Evolutionary conservation across 768 basidiomycete genomes (phyloP).

Genomic region (Russula compacta): DNA sequence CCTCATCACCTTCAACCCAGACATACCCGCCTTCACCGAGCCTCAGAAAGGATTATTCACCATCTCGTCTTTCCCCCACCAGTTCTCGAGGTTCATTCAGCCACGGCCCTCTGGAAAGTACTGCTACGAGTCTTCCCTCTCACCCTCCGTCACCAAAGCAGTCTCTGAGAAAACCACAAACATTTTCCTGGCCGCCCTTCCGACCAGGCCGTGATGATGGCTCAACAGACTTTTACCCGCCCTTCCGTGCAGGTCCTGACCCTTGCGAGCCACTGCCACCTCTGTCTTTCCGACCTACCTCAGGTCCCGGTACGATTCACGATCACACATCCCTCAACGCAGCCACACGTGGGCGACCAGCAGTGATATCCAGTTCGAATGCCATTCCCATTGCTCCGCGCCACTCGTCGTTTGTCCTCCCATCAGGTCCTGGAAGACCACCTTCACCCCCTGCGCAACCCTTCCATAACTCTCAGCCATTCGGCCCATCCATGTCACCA

Average conservation of each 20-base stretch:
- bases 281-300: conserved; percentile 1
- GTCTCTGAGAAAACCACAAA: conserved; percentile 1
- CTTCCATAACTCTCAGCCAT: neutral
- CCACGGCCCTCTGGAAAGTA: conserved; percentile 7
- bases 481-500: neutral
- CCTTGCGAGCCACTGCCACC: conserved; percentile 3
- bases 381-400: conserved; percentile 5
- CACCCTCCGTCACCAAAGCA: conserved; percentile 9
- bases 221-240: conserved; percentile 10
- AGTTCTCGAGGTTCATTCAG: conserved; percentile 10
- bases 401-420: neutral
- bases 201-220: conserved; percentile 5
- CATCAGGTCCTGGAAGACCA: neutral
- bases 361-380: conserved; percentile 1
- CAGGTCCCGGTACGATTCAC: neutral
- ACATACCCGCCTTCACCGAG: neutral
- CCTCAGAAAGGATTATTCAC: conserved; percentile 4
- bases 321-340: neutral
- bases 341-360: neutral
- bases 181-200: conserved; percentile 15
- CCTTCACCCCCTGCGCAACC: conserved; percentile 1
- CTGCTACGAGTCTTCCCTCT: conserved; percentile 5
- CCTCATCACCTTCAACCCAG: conserved; percentile 8
- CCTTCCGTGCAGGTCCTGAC: conserved; percentile 15
- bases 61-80: conserved; percentile 7